Conservation (phyloP, 2,329 filamentous ascomycete genomes). For the Blumeriella jaapii region DNA sequence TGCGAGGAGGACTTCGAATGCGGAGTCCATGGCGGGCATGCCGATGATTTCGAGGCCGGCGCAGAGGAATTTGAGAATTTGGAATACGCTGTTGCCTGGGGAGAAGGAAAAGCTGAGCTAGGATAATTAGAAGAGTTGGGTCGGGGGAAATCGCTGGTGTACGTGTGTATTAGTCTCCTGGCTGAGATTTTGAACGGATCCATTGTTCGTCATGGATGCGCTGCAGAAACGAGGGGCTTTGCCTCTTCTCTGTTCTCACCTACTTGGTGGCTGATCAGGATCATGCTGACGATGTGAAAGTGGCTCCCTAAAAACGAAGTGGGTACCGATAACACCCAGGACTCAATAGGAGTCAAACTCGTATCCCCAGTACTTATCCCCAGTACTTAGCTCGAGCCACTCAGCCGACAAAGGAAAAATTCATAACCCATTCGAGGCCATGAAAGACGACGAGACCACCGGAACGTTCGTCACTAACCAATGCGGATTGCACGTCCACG, state of each 20-base stretch:
- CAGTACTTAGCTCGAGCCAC: conserved; percentile 8
- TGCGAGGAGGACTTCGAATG: too few relatives aligned
- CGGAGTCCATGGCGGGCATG: too few relatives aligned
- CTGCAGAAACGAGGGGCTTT: too few relatives aligned
- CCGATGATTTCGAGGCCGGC: too few relatives aligned
- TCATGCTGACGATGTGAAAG: conserved; percentile 14
- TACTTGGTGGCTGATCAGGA: conserved; percentile 13
- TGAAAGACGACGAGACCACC: conserved; percentile 7
- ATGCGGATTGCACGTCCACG: conserved; percentile 21
- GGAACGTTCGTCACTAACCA: conserved; percentile 21
- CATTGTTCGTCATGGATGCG: too few relatives aligned
- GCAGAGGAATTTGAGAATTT: too few relatives aligned
- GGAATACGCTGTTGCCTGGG: too few relatives aligned
- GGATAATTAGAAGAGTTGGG: too few relatives aligned
- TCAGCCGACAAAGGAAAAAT: conserved; percentile 8
- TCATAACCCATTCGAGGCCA: conserved; percentile 7
- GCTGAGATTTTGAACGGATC: too few relatives aligned
- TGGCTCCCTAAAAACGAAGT: conserved; percentile 12
- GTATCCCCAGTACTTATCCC: conserved; percentile 13
- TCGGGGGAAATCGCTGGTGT: too few relatives aligned
- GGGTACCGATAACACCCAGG: conserved; percentile 11
- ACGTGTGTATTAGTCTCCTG: too few relatives aligned
- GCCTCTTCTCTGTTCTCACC: conserved; percentile 12
- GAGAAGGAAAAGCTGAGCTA: too few relatives aligned
- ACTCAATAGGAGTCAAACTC: conserved; percentile 19